Percentiles rank a stretch among this genome's conserved stretches.
Evolutionary conservation across 2,329 filamentous ascomycete genomes (phyloP).

Genomic region (Xylaria sp.): DNA sequence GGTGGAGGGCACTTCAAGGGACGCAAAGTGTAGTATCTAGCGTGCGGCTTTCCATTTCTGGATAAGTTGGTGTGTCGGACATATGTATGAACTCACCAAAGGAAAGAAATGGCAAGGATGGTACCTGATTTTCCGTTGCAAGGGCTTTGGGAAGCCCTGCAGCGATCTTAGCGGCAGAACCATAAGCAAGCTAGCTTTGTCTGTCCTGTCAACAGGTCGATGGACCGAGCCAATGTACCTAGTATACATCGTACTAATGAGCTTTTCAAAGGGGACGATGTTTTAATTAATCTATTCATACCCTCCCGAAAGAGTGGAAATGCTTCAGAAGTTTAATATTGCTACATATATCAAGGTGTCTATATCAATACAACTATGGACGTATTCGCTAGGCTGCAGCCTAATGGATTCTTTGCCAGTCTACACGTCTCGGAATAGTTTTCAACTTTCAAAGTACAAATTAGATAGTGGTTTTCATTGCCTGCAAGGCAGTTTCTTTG

Average conservation of each 20-base stretch:
- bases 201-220: not conserved
- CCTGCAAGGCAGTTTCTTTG: not conserved
- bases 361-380: not conserved
- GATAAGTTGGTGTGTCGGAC: not conserved
- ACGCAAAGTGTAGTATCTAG: not conserved
- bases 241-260: not conserved
- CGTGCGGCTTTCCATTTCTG: not conserved
- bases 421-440: not conserved
- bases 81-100: not conserved
- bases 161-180: not conserved
- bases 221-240: not conserved
- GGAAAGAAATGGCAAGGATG: not conserved
- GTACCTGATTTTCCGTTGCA: not conserved
- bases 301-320: not conserved
- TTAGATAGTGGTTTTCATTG: not conserved
- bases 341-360: not conserved
- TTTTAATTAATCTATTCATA: not conserved
- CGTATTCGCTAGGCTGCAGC: not conserved
- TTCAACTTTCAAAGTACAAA: not conserved
- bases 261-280: not conserved
- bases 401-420: not conserved
- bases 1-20: conserved; percentile 2
- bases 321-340: not conserved
- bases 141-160: not conserved
- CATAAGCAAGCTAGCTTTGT: no score